These are phyloP conservation scores for Calendula officinalis DNA, from an alignment of 129 eudicot genomes.

Conservation along the genomic window DNA sequence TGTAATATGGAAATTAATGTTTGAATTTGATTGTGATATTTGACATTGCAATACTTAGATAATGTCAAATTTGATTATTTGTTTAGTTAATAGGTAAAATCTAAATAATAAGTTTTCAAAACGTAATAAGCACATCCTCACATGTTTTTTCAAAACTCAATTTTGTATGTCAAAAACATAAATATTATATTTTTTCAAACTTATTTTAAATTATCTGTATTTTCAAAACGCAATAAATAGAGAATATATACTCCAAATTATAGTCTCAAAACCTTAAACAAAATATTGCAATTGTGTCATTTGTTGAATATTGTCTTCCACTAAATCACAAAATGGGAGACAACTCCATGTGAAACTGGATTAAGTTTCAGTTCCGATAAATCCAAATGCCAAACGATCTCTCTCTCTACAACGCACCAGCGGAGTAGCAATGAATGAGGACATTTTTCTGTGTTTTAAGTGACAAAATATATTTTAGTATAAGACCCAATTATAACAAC, in stretches of 20 bases:
- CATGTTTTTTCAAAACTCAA: too few species aligned
- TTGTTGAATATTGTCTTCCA: conserved; percentile 10
- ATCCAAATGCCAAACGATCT: conserved; percentile 8
- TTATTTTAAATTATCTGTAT: too few species aligned
- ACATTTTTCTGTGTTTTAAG: conserved; percentile 2
- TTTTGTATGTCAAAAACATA: too few species aligned
- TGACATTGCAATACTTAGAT: too few species aligned
- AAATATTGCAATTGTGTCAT: neutral
- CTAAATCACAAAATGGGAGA: conserved; percentile 29
- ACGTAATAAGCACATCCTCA: neutral
- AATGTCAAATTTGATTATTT: too few species aligned
- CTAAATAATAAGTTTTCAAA: neutral
- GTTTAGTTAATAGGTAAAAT: too few species aligned
- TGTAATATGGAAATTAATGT: too few species aligned
- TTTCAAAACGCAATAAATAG: too few species aligned
- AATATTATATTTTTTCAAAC: too few species aligned
- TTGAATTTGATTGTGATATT: too few species aligned
- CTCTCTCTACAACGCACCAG: neutral
- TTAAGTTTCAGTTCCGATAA: conserved; percentile 20
- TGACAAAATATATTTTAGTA: neutral
- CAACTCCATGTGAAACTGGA: conserved; percentile 29
- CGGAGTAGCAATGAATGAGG: conserved; percentile 21
- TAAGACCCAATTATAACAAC: conserved; percentile 1
- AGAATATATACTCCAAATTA: too few species aligned
- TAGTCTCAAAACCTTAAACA: conserved; percentile 12